phyloP scores from a whole-genome alignment of 2,329 filamentous ascomycete species.

The Byssothecium circinans region DNA sequence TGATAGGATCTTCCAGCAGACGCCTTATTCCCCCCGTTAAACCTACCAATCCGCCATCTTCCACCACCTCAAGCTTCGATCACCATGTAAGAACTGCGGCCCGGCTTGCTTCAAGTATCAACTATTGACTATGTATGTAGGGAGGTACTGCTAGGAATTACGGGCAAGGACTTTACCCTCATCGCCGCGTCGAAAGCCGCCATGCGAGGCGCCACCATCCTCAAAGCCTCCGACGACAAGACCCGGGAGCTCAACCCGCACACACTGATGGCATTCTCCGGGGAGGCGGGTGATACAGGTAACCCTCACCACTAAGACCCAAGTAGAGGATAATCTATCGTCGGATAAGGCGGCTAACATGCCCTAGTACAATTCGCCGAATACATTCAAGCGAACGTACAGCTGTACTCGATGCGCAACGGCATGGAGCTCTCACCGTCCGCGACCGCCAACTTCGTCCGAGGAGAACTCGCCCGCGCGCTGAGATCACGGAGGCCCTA shows the following conservation, averaged over 20 bases:
- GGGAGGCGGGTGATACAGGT: constrained; percentile 96
- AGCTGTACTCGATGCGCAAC: constrained; percentile 98
- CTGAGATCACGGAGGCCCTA: constrained; percentile 92
- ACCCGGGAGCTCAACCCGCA: constrained; percentile 89
- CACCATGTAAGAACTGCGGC: constrained; percentile 34
- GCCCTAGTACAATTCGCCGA: constrained; percentile 92
- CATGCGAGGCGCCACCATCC: constrained; percentile 94
- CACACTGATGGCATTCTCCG: constrained; percentile 91
- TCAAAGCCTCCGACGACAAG: constrained; percentile 96
- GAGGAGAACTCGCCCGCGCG: constrained; percentile 87
- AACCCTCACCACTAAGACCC: constrained; percentile 17
- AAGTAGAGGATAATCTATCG: no score
- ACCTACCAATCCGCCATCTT: neutral
- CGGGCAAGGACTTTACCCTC: constrained; percentile 98
- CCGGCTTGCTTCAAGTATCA: neutral
- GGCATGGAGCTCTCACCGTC: constrained; percentile 87
- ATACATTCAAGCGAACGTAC: constrained; percentile 97
- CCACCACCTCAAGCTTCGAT: constrained; percentile 15
- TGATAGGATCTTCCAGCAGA: neutral
- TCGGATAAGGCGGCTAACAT: constrained; percentile 8
- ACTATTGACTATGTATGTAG: constrained; percentile 52
- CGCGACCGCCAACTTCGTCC: constrained; percentile 89
- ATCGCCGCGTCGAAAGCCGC: constrained; percentile 96
- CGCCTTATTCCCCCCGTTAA: neutral
- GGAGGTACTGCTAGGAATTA: constrained; percentile 98